Evolutionary conservation across 2,329 filamentous ascomycete genomes (phyloP), one percentile per base, ranked within the genome.

Genomic region (Aspergillus sp.): DNA sequence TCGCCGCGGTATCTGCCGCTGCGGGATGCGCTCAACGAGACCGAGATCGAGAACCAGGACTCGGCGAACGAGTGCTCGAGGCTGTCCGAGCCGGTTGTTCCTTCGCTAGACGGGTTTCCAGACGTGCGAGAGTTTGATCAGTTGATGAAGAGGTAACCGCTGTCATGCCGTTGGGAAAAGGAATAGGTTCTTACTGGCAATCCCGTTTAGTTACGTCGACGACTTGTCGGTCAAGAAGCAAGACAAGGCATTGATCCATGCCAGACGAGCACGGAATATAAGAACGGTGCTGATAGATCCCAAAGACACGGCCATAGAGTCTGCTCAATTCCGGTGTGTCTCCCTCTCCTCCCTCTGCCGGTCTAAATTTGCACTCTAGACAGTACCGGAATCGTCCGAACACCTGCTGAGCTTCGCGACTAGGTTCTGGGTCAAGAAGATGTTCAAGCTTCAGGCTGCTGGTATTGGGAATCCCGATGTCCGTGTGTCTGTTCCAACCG

Each of bases 391-490:
- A 32, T 16, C 15, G 5, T 26, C 26, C 8, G 19, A 19, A 25
- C 17, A 26, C 11, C 12, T 15, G 12, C 29, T 32, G 33, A 37
- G 16, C 13, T 19, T 20, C 37, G 7, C 24, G 3, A 27, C 26
- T 39, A 68, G 67, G 29, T 69, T 69, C 39, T 70, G 67, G 67
- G 66, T 67, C 15, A 70, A 69, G 43, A 69, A 69, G 44, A 70
- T 69, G 67, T 70, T 70, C 44, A 63, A 63, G 32, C 55, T 70
- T 26, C 56, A 64, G 34, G 48, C 57, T 22, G 49, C 57, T 26
- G 64, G 63, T 13, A 45, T 49, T 17, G 56, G 53, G 31, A 49
- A 52, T 32, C 48, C 54, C 25, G 53, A 61, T 44, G 63, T 67
- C 44, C 36, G 61, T 48, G 37, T 28, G 33, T 20, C n/a, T n/a